phyloP scores from a whole-genome alignment of 2,329 filamentous ascomycete species.

The Cladosporium phlei region DNA sequence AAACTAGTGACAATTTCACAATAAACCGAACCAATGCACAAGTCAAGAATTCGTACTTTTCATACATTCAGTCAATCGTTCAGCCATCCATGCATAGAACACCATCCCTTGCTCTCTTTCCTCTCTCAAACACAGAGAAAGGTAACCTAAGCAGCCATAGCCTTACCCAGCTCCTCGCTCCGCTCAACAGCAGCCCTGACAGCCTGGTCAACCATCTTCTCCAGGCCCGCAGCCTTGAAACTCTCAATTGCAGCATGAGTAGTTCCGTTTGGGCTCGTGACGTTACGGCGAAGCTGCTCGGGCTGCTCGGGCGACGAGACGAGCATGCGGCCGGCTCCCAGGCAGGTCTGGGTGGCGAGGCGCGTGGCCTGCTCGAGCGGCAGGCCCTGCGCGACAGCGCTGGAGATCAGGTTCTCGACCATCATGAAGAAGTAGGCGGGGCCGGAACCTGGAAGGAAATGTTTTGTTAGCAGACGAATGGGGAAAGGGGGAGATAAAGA shows the following conservation, averaged over 20 bases:
- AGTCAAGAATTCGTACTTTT: too few species aligned
- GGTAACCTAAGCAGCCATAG: slow-evolving; percentile 20
- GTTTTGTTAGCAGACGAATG: background rate
- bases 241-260: slow-evolving; percentile 26
- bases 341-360: slow-evolving; percentile 25
- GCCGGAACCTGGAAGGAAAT: slow-evolving; percentile 11
- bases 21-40: too few species aligned
- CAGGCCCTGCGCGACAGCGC: slow-evolving; percentile 22
- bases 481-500: background rate
- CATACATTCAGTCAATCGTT: too few species aligned
- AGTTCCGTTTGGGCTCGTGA: slow-evolving; percentile 28
- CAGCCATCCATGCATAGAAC: too few species aligned
- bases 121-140: too few species aligned
- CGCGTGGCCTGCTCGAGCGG: slow-evolving; percentile 24
- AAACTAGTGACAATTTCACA: too few species aligned
- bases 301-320: slow-evolving; percentile 22
- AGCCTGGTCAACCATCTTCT: slow-evolving; percentile 24
- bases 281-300: slow-evolving; percentile 25
- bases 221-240: slow-evolving; percentile 24
- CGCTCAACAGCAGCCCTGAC: slow-evolving; percentile 24
- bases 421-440: slow-evolving; percentile 27
- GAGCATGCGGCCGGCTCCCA: slow-evolving; percentile 27
- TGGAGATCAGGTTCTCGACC: slow-evolving; percentile 27
- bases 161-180: slow-evolving; percentile 23
- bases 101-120: too few species aligned